Percentiles rank a stretch among this genome's conserved stretches.
Conservation (phyloP, 306 rosid genomes). For the Castanea mollissima region DNA sequence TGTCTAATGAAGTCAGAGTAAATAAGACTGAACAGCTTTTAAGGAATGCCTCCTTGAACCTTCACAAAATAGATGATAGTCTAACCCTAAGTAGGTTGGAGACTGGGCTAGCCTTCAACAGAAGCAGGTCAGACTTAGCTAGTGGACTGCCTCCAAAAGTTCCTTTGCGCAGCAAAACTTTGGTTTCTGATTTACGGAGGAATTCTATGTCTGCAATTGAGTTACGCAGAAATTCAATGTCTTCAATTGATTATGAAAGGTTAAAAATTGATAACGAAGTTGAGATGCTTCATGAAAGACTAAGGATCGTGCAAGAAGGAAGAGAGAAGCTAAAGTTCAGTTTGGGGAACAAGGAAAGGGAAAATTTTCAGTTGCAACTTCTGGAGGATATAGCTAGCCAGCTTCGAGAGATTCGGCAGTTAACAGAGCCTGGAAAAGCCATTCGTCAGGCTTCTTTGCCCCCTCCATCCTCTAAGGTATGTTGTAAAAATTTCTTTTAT, state of each 20-base stretch:
- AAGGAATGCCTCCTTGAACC: background rate
- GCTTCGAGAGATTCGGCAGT: conserved; percentile 38
- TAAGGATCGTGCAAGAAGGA: conserved; percentile 42
- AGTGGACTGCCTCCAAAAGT: conserved; percentile 31
- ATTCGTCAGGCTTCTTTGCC: conserved; percentile 38
- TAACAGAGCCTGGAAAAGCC: conserved; percentile 35
- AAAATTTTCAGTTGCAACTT: conserved; percentile 33
- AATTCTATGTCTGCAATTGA: conserved; percentile 3
- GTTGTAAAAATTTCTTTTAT: background rate
- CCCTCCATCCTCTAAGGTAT: conserved; percentile 44
- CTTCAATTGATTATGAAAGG: conserved; percentile 49
- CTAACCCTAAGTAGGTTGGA: conserved; percentile 13
- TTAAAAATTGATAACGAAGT: conserved; percentile 50
- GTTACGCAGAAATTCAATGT: conserved; percentile 38
- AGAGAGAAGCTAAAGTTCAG: conserved; percentile 50
- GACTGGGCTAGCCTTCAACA: conserved; percentile 17
- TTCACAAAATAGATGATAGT: conserved; percentile 13
- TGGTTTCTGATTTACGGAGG: conserved; percentile 19
- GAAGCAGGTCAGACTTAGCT: conserved; percentile 27
- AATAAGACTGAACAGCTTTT: conserved; percentile 22
- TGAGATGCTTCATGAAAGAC: conserved; percentile 50
- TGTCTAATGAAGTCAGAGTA: background rate
- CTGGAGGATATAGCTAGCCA: conserved; percentile 40
- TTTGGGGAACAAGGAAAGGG: conserved; percentile 33
- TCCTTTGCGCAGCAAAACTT: conserved; percentile 16